These are phyloP conservation scores for Podaxis mareebaensis DNA, from an alignment of 768 basidiomycete genomes.

Conservation along the genomic window DNA sequence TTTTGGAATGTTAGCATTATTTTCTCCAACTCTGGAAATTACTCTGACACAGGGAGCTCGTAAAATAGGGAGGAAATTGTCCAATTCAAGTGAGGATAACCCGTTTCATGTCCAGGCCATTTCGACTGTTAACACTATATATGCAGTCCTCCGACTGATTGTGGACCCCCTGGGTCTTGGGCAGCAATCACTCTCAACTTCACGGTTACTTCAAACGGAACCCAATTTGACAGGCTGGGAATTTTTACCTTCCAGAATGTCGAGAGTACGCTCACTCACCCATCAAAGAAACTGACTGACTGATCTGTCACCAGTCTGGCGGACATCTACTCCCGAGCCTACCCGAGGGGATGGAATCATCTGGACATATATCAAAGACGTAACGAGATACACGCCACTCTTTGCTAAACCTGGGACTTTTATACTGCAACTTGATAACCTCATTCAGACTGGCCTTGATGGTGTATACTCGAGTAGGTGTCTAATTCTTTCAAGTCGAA, in stretches of 20 bases:
- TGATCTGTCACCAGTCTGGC: conserved; percentile 54
- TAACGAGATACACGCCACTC: conserved; percentile 69
- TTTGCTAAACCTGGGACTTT: conserved; percentile 69
- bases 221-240: conserved; percentile 72
- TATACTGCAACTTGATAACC: conserved; percentile 73
- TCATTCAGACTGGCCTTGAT: conserved; percentile 54
- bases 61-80: conserved; percentile 59
- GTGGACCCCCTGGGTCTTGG: conserved; percentile 72
- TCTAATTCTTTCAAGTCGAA: neutral
- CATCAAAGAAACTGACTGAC: neutral
- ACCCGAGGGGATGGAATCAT: conserved; percentile 66
- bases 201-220: conserved; percentile 77
- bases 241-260: conserved; percentile 78
- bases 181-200: conserved; percentile 74
- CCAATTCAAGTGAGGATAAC: conserved; percentile 46
- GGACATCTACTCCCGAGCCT: conserved; percentile 80
- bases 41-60: neutral
- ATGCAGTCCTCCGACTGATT: conserved; percentile 69
- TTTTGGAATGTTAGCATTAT: conserved; percentile 55
- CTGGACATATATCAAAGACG: conserved; percentile 79
- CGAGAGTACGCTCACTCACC: conserved; percentile 51
- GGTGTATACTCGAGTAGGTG: conserved; percentile 70
- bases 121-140: neutral
- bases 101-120: neutral
- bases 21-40: neutral